Evolutionary conservation across 768 basidiomycete genomes (phyloP).

Genomic region (Boletus huronensis): DNA sequence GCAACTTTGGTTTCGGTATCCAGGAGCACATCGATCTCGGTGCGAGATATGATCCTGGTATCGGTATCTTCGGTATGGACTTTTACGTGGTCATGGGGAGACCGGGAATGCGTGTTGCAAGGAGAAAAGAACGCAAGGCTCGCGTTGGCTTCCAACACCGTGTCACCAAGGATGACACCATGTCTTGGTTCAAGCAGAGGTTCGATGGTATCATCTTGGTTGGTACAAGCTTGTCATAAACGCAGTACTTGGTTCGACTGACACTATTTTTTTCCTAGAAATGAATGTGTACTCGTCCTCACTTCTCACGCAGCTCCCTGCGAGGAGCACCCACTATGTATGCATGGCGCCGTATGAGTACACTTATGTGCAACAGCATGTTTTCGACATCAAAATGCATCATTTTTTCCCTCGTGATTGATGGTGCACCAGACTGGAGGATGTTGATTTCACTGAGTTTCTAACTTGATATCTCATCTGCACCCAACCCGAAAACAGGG

Average conservation of each 20-base stretch:
- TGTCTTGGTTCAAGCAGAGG: slow-evolving; percentile 99
- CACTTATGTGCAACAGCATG: slow-evolving; percentile 24
- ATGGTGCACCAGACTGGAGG: slow-evolving; percentile 8
- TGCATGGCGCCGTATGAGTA: slow-evolving; percentile 27
- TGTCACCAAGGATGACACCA: slow-evolving; percentile 93
- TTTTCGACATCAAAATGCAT: slow-evolving; percentile 24
- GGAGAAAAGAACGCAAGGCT: slow-evolving; percentile 85
- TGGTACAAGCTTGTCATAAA: slow-evolving; percentile 28
- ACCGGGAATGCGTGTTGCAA: slow-evolving; percentile 87
- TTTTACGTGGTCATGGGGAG: slow-evolving; percentile 98
- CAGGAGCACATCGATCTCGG: slow-evolving; percentile 99
- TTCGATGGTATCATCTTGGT: slow-evolving; percentile 98
- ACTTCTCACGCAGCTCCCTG: background rate
- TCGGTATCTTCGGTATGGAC: slow-evolving; percentile 99
- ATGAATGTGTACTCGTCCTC: slow-evolving; percentile 18
- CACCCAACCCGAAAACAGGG: background rate
- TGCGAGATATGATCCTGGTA: slow-evolving; percentile 95
- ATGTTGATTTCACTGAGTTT: slow-evolving; percentile 9
- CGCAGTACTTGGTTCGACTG: background rate
- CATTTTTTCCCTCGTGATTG: background rate
- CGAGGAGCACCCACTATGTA: slow-evolving; percentile 12
- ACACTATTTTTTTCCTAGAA: slow-evolving; percentile 13
- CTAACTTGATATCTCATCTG: slow-evolving; percentile 9
- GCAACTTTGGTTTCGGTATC: slow-evolving; percentile 99
- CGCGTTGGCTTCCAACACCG: slow-evolving; percentile 85